Evolutionary conservation across 2,329 filamentous ascomycete species (phyloP).

Genomic region (Clonostachys byssicola): DNA sequence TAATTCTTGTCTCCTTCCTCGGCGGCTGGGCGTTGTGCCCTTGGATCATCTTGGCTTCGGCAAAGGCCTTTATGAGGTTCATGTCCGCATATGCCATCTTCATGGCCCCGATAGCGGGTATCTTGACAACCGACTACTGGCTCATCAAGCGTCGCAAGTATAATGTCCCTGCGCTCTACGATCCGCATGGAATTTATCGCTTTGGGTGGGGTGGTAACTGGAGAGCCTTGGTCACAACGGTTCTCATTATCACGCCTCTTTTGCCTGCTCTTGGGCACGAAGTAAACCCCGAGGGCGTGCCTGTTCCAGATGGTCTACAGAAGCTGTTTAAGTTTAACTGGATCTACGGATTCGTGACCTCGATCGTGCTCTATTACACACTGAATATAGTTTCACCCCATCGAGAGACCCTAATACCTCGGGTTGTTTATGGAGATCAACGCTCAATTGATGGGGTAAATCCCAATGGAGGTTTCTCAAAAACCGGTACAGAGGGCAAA

Average conservation of each 20-base stretch:
- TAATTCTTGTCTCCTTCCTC: conserved; percentile 18
- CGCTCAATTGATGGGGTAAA: too few relatives aligned
- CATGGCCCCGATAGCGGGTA: conserved; percentile 33
- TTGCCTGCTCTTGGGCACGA: not conserved
- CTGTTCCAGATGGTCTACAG: not conserved
- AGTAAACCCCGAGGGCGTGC: not conserved
- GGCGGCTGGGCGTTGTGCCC: conserved; percentile 26
- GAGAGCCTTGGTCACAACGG: conserved; percentile 20
- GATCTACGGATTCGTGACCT: not conserved
- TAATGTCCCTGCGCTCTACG: conserved; percentile 35
- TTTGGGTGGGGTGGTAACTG: conserved; percentile 23
- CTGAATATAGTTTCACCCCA: not conserved
- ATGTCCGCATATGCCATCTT: conserved; percentile 25
- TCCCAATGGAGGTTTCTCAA: too few relatives aligned
- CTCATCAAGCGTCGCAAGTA: conserved; percentile 25
- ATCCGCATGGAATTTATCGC: conserved; percentile 31
- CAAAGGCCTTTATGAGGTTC: conserved; percentile 19
- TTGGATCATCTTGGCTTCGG: conserved; percentile 25
- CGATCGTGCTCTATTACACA: not conserved
- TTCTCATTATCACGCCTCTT: conserved; percentile 6
- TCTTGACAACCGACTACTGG: conserved; percentile 34
- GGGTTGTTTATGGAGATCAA: not conserved
- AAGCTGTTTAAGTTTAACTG: not conserved
- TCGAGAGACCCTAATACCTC: not conserved
- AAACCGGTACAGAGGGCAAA: too few relatives aligned